Base-by-base conservation (phyloP, 139 green algal species). In the Nannochloris sp. region DNA sequence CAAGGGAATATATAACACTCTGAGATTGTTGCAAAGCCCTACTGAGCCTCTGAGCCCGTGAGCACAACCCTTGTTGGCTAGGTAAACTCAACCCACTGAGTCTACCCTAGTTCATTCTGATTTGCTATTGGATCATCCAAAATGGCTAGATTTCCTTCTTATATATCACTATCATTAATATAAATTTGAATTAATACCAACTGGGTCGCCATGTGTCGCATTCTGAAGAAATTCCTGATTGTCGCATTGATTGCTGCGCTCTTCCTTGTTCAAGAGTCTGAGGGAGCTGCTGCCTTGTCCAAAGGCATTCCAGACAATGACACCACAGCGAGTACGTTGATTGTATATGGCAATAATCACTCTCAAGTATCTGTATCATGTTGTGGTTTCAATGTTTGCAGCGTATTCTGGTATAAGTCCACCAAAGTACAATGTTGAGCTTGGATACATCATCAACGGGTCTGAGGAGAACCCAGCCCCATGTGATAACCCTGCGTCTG, bases 371-470 rank as follows among this genome's bases (percentile, higher is more conserved):
- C 44, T 50, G 16, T 19, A 50, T 18, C 44, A 50, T 50, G 15
- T 50, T 18, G 44, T 18, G 44, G 44, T 50, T 15, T 50, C 3
- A 9, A 12, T 53, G 8, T 27, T 8, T 61, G 55, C 55, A 61
- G 55, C 55, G 0, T 61, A 61, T 27, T 21, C 18, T 14, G n/a
- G 12, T 14, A 19, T 61, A 10, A 19, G n/a, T n/a, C 55, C 55
- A 43, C 29, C 55, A 43, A 61, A 61, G 12, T 61, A 61, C 55
- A 44, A 19, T n/a, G 55, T 61, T n/a, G 31, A 61, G 18, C n/a
- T 61, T n/a, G 31, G 31, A 12, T 61, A 53, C 51, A 61, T 43
- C 18, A 44, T 61, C 31, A 27, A 61, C 2, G 55, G 55, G 16
- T n/a, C n/a, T 19, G 55, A 61, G n/a, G 16, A n/a, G 16, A 34